phyloP scores from a whole-genome alignment of 306 rosid species.

The Lathyrus oleraceus region DNA sequence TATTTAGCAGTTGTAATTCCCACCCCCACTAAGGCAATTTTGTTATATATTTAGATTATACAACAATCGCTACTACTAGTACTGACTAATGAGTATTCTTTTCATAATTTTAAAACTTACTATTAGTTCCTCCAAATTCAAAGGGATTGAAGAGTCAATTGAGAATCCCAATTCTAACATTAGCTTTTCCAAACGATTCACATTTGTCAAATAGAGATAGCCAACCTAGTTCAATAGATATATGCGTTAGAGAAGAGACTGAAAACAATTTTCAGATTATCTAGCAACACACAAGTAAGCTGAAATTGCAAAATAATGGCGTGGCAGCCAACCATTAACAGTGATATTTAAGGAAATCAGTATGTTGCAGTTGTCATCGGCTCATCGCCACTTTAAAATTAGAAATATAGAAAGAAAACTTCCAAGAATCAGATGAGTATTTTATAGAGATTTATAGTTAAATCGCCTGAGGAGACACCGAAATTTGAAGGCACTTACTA shows the following conservation, averaged over 20 bases:
- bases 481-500: constrained; percentile 55
- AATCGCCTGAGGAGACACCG: constrained; percentile 18
- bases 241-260: constrained; percentile 36
- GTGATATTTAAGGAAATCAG: no score
- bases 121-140: constrained; percentile 53
- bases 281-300: constrained; percentile 21
- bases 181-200: constrained; percentile 75
- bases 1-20: background rate
- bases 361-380: background rate
- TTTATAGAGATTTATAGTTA: constrained; percentile 5
- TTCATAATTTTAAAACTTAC: constrained; percentile 47
- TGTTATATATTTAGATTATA: background rate
- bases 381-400: constrained; percentile 8
- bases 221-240: constrained; percentile 63
- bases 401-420: constrained; percentile 29
- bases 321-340: constrained; percentile 4
- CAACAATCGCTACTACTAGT: background rate
- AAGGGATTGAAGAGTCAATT: constrained; percentile 59
- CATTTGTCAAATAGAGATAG: constrained; percentile 75
- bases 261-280: constrained; percentile 22
- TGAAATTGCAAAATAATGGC: constrained; percentile 24
- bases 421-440: constrained; percentile 14
- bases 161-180: constrained; percentile 83
- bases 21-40: background rate
- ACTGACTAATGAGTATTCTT: background rate